phyloP scores from a whole-genome alignment of 2,329 filamentous ascomycete genomes.

The Aureobasidium sp. region DNA sequence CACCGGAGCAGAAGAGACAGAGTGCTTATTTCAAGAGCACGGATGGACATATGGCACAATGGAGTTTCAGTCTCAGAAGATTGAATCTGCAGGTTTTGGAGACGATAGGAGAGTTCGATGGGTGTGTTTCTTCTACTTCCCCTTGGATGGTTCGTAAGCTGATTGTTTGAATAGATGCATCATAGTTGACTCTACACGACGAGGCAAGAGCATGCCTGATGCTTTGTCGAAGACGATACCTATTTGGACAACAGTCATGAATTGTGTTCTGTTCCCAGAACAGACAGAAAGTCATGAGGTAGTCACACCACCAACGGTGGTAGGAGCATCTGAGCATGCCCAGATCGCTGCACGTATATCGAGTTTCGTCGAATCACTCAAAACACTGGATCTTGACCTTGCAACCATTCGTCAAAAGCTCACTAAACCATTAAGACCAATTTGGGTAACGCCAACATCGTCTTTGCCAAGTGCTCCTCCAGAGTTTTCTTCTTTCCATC shows the following conservation, averaged over 20 bases:
- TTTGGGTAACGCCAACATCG: constrained; percentile 71
- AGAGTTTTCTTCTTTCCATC: constrained; percentile 51
- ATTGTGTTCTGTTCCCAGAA: constrained; percentile 65
- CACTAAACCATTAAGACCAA: constrained; percentile 63
- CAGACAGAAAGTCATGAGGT: constrained; percentile 44
- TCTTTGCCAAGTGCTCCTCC: constrained; percentile 38
- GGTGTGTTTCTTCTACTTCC: constrained; percentile 38
- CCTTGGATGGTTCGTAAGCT: not conserved
- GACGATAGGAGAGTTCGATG: constrained; percentile 56
- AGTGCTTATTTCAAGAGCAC: constrained; percentile 97
- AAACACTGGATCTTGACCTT: constrained; percentile 55
- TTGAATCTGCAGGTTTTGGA: constrained; percentile 76
- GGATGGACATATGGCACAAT: constrained; percentile 84
- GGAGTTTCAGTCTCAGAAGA: constrained; percentile 78
- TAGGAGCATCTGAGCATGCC: constrained; percentile 66
- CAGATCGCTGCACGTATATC: constrained; percentile 64
- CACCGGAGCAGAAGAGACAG: constrained; percentile 52
- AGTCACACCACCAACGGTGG: constrained; percentile 61
- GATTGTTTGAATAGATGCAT: constrained; percentile 48
- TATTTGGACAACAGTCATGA: constrained; percentile 86
- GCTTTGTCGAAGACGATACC: constrained; percentile 89
- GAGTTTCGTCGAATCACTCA: constrained; percentile 43
- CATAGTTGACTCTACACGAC: constrained; percentile 84
- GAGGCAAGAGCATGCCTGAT: constrained; percentile 94
- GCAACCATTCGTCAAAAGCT: constrained; percentile 46